A percentile compares a stretch with the other conserved stretches of the same genome.
Conservation (phyloP, 192 early-diverging fungal species). For the Coemansia reversa region DNA sequence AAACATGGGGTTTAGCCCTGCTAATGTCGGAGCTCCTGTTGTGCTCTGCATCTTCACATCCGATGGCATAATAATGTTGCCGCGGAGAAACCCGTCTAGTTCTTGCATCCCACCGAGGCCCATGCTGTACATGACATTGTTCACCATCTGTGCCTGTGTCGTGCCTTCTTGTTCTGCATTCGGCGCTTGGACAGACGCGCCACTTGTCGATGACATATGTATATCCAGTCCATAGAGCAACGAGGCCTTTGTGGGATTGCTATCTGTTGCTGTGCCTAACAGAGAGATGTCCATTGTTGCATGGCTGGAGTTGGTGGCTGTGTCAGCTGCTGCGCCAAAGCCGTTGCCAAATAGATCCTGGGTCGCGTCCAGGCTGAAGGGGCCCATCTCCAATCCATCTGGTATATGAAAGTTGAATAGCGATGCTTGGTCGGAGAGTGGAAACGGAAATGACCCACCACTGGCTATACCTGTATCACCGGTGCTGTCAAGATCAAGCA, state of each 20-base stretch:
- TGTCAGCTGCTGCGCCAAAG: not conserved
- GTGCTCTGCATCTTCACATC: not conserved
- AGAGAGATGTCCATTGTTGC: not conserved
- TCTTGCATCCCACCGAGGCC: constrained; percentile 45
- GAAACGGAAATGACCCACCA: constrained; percentile 43
- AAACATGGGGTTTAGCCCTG: constrained; percentile 22
- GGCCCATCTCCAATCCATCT: constrained; percentile 23
- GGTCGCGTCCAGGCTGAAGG: constrained; percentile 14
- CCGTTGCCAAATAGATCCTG: constrained; percentile 16
- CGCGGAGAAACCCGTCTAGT: constrained; percentile 35
- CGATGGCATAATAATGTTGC: constrained; percentile 18
- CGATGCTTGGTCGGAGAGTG: constrained; percentile 48
- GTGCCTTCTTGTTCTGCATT: constrained; percentile 10
- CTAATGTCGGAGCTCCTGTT: not conserved
- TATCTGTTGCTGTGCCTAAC: not conserved
- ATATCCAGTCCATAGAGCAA: not conserved
- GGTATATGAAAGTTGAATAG: constrained; percentile 55
- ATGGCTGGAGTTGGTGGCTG: not conserved
- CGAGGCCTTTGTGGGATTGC: not conserved
- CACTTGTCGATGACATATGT: not conserved
- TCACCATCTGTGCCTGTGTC: constrained; percentile 22
- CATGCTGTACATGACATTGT: constrained; percentile 42
- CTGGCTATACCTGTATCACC: constrained; percentile 7
- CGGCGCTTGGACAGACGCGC: not conserved
- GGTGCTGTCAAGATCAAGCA: constrained; percentile 18